Evolutionary conservation across 2,329 filamentous ascomycete species (phyloP), one percentile per base, ranked within the genome.

Genomic region (Aspergillus bombycis): DNA sequence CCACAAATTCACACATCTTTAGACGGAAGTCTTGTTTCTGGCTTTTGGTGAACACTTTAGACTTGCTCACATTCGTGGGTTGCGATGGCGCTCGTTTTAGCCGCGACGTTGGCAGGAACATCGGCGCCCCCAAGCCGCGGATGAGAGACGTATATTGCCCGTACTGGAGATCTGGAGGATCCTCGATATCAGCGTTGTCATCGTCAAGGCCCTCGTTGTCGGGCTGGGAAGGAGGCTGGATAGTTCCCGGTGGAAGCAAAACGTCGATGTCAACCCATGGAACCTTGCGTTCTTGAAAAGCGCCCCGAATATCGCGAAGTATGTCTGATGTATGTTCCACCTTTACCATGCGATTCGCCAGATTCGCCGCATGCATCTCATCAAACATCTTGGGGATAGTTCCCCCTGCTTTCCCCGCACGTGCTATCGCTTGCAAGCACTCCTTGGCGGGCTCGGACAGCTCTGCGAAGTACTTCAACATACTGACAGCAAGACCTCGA

Each of bases 391-490:
- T 83, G 23, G 90, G 87, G 1, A 86, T 85, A 48, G 88, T 89
- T 46, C 87, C 88, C 57, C 86, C 83, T 62, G 86, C 83, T 26
- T 83, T 83, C 71, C 84, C 78, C 28, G 82, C 78, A 65, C 82
- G 83, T 60, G 82, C 80, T 59, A 84, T 79, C 52, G 82, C 78
- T 59, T 83, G 88, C 77, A 96, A 85, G 65, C 88, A 85, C 71
- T 84, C 84, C 82, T 93, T 96, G 74, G 93, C 89, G 43, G 86
- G 83, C 60, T 91, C 86, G 26, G 94, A 89, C 58, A 99, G 84
- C 79, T 98, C 94, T 65, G 87, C 86, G 75, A 97, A 98, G 83
- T 97, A 99, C 77, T 96, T 97, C 82, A 90, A 91, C 69, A 99
- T 84, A 62, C 92, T 93, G 78, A 98, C 96, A 55, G 94, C 95